Conservation (phyloP, 345 rosid genomes). For the Salix caprea region DNA sequence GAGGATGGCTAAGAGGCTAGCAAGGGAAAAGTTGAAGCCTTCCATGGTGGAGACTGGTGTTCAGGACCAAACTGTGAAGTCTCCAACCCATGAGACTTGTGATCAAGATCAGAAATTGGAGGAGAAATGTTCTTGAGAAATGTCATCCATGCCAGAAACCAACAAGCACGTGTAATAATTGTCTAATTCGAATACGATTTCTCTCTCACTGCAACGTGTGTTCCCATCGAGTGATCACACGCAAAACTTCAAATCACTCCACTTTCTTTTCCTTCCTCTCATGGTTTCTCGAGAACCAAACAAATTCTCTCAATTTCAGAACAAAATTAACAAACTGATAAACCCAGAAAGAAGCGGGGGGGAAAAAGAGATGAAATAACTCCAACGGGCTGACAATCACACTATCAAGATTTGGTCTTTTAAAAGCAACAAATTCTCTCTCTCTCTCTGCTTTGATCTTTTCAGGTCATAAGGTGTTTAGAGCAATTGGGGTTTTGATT, state of each 20-base stretch:
- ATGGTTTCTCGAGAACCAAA: constrained; percentile 2
- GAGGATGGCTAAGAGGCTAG: constrained; percentile 53
- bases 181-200: too few species aligned
- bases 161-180: constrained; percentile 37
- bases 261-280: not conserved
- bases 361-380: too few species aligned
- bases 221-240: not conserved
- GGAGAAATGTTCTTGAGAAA: constrained; percentile 81
- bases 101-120: constrained; percentile 44
- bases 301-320: not conserved
- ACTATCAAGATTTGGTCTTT: too few species aligned
- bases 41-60: not conserved
- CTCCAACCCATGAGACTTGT: not conserved
- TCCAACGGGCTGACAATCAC: too few species aligned
- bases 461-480: too few species aligned
- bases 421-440: too few species aligned
- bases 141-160: constrained; percentile 78
- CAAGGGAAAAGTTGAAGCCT: constrained; percentile 25
- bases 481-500: too few species aligned
- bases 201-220: too few species aligned
- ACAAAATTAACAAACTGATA: too few species aligned
- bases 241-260: not conserved
- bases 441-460: too few species aligned
- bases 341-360: too few species aligned
- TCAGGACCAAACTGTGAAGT: constrained; percentile 2